These are phyloP conservation scores for Solanum chiquidenum DNA, from an alignment of 257 asterid genomes.

Conservation along the genomic window DNA sequence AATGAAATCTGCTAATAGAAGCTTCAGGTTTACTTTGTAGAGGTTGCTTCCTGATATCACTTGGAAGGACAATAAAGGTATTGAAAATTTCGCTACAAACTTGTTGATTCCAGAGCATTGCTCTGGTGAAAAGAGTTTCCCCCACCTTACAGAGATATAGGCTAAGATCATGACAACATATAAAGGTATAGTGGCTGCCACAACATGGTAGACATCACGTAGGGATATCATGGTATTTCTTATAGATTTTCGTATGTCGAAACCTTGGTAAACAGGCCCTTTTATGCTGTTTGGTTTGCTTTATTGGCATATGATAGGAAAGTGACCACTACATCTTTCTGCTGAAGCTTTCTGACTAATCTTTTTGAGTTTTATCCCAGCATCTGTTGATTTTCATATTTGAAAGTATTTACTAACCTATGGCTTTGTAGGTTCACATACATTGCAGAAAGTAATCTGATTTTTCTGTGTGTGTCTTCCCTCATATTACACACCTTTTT, in stretches of 20 bases:
- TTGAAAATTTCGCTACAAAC: slow-evolving; percentile 74
- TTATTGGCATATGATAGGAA: slow-evolving; percentile 11
- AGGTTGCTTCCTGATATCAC: slow-evolving; percentile 65
- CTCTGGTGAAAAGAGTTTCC: slow-evolving; percentile 67
- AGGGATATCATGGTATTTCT: slow-evolving; percentile 48
- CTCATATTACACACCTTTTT: background rate
- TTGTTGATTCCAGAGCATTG: slow-evolving; percentile 82
- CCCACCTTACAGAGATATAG: slow-evolving; percentile 56
- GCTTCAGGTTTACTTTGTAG: slow-evolving; percentile 65
- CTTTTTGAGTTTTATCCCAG: slow-evolving; percentile 9
- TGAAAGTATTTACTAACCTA: background rate
- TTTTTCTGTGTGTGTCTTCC: background rate
- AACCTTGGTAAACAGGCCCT: slow-evolving; percentile 12
- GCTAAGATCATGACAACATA: slow-evolving; percentile 63
- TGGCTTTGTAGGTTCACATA: background rate
- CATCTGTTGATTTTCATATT: background rate
- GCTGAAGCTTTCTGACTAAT: slow-evolving; percentile 27
- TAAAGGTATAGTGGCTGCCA: slow-evolving; percentile 61
- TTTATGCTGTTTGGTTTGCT: slow-evolving; percentile 35
- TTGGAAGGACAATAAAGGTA: slow-evolving; percentile 76
- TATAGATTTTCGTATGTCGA: slow-evolving; percentile 9
- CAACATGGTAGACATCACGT: slow-evolving; percentile 42
- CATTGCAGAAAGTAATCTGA: background rate
- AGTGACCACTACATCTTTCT: slow-evolving; percentile 25
- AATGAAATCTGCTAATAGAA: slow-evolving; percentile 55